Percentiles rank a stretch among this genome's conserved stretches.
Conservation (phyloP, 495 filamentous ascomycete genomes). For the Talaromyces ruber region DNA sequence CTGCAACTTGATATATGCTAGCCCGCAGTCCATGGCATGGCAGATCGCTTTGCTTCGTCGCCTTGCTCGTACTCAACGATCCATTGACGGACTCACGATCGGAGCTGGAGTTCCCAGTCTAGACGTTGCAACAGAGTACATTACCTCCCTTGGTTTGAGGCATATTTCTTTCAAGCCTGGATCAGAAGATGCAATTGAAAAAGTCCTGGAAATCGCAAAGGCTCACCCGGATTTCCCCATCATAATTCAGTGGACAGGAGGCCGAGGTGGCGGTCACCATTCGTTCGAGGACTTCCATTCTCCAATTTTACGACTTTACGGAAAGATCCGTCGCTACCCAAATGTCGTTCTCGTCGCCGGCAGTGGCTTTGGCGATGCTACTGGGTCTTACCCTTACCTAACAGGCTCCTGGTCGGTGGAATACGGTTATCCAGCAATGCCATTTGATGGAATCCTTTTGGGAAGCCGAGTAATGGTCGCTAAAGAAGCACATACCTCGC, state of each 20-base stretch:
- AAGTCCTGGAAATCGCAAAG: conserved; percentile 86
- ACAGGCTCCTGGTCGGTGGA: conserved; percentile 78
- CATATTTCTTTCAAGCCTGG: conserved; percentile 95
- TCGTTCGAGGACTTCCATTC: conserved; percentile 94
- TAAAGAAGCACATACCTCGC: conserved; percentile 89
- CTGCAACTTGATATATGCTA: conserved; percentile 94
- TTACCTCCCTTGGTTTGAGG: conserved; percentile 86
- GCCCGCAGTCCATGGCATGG: conserved; percentile 93
- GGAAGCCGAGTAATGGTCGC: conserved; percentile 92
- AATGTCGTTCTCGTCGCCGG: conserved; percentile 88
- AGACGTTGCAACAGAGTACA: conserved; percentile 90
- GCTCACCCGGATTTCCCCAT: conserved; percentile 85
- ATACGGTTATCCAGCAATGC: conserved; percentile 89
- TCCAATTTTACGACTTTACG: conserved; percentile 87
- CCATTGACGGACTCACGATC: conserved; percentile 90
- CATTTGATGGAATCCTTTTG: conserved; percentile 83
- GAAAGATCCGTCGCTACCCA: conserved; percentile 66
- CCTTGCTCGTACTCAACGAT: conserved; percentile 62
- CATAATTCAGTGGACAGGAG: conserved; percentile 91
- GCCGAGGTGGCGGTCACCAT: conserved; percentile 88
- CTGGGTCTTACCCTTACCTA: conserved; percentile 90
- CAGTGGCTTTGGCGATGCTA: conserved; percentile 83
- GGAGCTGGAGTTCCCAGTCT: conserved; percentile 91
- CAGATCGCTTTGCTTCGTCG: conserved; percentile 87
- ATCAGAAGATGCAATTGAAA: conserved; percentile 79